Evolutionary conservation across 2,329 filamentous ascomycete genomes (phyloP).

Genomic region (Paecilomyces fulvus): DNA sequence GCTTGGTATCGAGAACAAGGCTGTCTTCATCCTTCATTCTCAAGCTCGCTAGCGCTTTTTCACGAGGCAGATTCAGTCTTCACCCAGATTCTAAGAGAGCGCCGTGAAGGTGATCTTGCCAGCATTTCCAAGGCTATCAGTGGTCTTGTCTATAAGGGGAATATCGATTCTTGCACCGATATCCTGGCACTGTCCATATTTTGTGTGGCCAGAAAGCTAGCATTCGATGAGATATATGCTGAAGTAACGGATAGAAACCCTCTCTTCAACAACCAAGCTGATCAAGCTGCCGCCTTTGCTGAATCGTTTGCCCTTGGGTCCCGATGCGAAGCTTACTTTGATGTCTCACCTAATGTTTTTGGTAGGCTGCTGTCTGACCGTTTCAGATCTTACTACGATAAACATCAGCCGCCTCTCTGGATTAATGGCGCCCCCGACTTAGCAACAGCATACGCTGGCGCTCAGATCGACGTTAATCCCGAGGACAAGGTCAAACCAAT

Average conservation of each 20-base stretch:
- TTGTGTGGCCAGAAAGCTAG: constrained; percentile 47
- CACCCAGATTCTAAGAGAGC: constrained; percentile 18
- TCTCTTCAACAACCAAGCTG: constrained; percentile 51
- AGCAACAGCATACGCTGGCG: constrained; percentile 44
- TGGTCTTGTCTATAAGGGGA: constrained; percentile 19
- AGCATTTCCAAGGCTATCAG: constrained; percentile 30
- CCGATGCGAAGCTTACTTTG: constrained; percentile 55
- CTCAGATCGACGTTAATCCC: constrained; percentile 46
- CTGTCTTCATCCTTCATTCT: constrained; percentile 25
- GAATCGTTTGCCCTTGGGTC: constrained; percentile 57
- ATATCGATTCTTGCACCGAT: constrained; percentile 43
- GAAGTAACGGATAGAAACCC: constrained; percentile 56
- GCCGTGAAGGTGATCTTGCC: constrained; percentile 27
- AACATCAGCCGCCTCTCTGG: constrained; percentile 43
- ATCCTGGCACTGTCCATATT: constrained; percentile 51
- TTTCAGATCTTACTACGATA: constrained; percentile 37
- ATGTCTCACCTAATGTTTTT: constrained; percentile 43
- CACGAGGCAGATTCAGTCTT: constrained; percentile 24
- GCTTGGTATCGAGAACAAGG: constrained; percentile 35
- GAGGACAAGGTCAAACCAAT: constrained; percentile 36
- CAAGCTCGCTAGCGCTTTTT: constrained; percentile 30
- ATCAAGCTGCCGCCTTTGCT: constrained; percentile 56
- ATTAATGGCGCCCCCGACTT: constrained; percentile 42
- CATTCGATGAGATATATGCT: constrained; percentile 54
- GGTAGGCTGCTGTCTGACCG: constrained; percentile 36